Percentiles rank a stretch among this genome's conserved stretches.
These are phyloP conservation scores for Heliocybe sulcata DNA, from an alignment of 1,284 basidiomycete genomes.

Conservation along the genomic window DNA sequence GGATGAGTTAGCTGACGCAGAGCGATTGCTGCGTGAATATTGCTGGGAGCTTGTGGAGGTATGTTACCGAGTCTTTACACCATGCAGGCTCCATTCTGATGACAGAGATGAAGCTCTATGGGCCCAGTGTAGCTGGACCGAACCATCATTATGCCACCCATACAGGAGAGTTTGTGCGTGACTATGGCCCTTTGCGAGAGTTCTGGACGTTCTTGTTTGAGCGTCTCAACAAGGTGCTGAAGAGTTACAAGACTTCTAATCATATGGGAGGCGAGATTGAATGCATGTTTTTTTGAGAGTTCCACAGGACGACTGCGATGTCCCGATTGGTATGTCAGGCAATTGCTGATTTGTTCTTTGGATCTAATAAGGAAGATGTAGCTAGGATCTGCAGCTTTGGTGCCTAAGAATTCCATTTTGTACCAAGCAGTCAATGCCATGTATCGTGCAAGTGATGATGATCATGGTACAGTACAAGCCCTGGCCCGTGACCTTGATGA, in stretches of 20 bases:
- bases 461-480: slow-evolving; percentile 18
- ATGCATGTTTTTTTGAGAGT: slow-evolving; percentile 24
- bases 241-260: slow-evolving; percentile 24
- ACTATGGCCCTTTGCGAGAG: slow-evolving; percentile 25
- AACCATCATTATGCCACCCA: slow-evolving; percentile 26
- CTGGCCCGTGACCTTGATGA: slow-evolving; percentile 16
- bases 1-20: too few relatives aligned
- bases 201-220: slow-evolving; percentile 33
- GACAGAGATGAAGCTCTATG: slow-evolving; percentile 17
- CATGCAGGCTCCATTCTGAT: background rate
- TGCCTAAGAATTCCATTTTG: slow-evolving; percentile 4
- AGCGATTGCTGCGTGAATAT: too few relatives aligned
- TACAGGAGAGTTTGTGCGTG: slow-evolving; percentile 13
- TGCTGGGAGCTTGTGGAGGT: background rate
- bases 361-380: background rate
- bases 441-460: slow-evolving; percentile 18
- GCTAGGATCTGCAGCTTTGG: background rate
- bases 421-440: slow-evolving; percentile 11
- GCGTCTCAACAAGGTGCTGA: slow-evolving; percentile 27
- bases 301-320: slow-evolving; percentile 17
- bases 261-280: slow-evolving; percentile 25
- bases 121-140: slow-evolving; percentile 16
- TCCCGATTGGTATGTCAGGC: slow-evolving; percentile 14
- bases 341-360: background rate
- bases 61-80: background rate